Conservation (phyloP, 805 yeast genomes). For the Cyberlindnera americana region DNA sequence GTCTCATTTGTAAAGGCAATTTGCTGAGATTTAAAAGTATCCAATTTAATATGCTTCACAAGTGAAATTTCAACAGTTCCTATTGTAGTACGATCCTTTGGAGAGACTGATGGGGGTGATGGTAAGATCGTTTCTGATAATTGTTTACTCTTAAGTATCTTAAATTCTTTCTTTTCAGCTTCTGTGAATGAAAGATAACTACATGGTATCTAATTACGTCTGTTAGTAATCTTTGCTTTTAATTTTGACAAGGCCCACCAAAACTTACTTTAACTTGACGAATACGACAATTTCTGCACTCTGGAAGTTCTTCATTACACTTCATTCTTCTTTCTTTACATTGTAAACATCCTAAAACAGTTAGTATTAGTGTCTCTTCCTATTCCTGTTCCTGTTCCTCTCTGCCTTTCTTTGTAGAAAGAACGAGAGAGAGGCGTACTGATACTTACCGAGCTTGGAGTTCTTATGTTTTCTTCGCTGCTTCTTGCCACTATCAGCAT, state of each 20-base stretch:
- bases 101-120: conserved; percentile 8
- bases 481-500: conserved; percentile 11
- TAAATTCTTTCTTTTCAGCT: conserved; percentile 20
- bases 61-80: conserved; percentile 4
- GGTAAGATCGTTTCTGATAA: neutral
- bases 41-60: conserved; percentile 13
- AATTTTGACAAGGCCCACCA: neutral
- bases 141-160: conserved; percentile 11
- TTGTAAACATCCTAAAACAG: conserved; percentile 41
- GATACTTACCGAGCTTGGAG: conserved; percentile 30
- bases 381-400: no score
- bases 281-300: conserved; percentile 41
- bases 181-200: conserved; percentile 23
- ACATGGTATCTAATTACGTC: conserved; percentile 19
- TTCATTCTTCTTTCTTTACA: conserved; percentile 50
- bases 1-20: conserved; percentile 16
- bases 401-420: no score
- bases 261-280: conserved; percentile 24
- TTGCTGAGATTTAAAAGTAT: conserved; percentile 13
- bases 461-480: conserved; percentile 28
- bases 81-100: neutral
- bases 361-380: conserved; percentile 11
- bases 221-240: neutral
- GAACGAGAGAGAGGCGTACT: no score
- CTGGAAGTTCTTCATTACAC: conserved; percentile 48